phyloP scores from a whole-genome alignment of 1,284 basidiomycete genomes.

The Microbotryum saponariae region DNA sequence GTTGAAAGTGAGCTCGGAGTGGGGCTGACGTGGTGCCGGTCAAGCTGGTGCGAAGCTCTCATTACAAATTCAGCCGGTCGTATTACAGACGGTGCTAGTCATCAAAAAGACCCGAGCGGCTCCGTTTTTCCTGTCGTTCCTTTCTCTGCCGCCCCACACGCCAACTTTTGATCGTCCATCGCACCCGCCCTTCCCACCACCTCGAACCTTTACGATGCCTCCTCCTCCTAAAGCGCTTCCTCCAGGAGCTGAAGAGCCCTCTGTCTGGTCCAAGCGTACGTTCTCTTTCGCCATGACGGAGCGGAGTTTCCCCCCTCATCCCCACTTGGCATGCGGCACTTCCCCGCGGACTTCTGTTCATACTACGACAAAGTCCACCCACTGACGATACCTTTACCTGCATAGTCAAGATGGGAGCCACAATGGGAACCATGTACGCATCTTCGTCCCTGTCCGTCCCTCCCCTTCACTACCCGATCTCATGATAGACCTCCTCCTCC shows the following conservation, averaged over 20 bases:
- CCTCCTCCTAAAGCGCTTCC: conserved; percentile 15
- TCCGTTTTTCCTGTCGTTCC: too few relatives aligned
- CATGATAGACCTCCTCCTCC: background rate
- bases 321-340: background rate
- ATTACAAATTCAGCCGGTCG: too few relatives aligned
- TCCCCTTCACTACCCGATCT: background rate
- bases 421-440: conserved; percentile 14
- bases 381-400: background rate
- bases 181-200: too few relatives aligned
- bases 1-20: too few relatives aligned
- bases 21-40: too few relatives aligned
- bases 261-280: conserved; percentile 21
- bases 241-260: conserved; percentile 11
- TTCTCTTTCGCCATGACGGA: background rate
- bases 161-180: too few relatives aligned
- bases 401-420: conserved; percentile 28
- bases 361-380: background rate
- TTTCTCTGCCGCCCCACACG: too few relatives aligned
- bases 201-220: background rate
- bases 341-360: background rate
- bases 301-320: background rate
- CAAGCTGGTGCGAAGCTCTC: too few relatives aligned
- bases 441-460: background rate
- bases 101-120: too few relatives aligned
- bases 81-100: too few relatives aligned